Conservation (phyloP, 2,329 filamentous ascomycete genomes). For the Microcera coccophila region DNA sequence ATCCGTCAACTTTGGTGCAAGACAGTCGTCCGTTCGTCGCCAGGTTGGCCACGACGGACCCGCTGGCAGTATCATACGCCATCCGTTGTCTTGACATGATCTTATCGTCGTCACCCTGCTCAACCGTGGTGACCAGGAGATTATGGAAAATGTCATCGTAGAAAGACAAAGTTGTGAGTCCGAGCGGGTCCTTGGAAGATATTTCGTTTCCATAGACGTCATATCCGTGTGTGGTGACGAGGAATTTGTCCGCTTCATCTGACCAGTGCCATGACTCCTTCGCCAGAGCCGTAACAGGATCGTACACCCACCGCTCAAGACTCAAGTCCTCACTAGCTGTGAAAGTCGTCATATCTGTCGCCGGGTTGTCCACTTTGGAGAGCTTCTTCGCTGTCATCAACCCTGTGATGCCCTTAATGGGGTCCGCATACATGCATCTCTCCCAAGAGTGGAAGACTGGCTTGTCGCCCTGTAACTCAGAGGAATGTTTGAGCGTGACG, state of each 20-base stretch:
- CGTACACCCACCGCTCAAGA: not conserved
- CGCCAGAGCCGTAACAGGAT: not conserved
- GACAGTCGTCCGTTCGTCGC: no score
- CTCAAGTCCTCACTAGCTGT: no score
- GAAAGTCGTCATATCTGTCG: no score
- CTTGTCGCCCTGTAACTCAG: constrained; percentile 1
- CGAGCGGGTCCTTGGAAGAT: not conserved
- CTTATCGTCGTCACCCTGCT: no score
- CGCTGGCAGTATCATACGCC: no score
- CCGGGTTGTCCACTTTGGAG: no score
- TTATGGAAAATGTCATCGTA: no score
- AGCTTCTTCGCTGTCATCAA: not conserved
- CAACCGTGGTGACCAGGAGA: no score
- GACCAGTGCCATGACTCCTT: not conserved
- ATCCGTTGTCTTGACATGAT: no score
- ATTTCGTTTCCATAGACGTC: constrained; percentile 1
- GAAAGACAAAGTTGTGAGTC: not conserved
- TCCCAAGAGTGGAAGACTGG: constrained; percentile 1
- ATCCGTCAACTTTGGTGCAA: no score
- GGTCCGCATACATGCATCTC: not conserved
- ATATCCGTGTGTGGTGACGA: not conserved
- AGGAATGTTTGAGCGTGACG: not conserved
- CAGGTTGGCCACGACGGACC: no score
- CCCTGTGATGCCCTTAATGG: not conserved
- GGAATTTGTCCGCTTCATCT: not conserved